Base-by-base conservation (phyloP, 2,329 filamentous ascomycete species). In the Ceratocystis variospora region DNA sequence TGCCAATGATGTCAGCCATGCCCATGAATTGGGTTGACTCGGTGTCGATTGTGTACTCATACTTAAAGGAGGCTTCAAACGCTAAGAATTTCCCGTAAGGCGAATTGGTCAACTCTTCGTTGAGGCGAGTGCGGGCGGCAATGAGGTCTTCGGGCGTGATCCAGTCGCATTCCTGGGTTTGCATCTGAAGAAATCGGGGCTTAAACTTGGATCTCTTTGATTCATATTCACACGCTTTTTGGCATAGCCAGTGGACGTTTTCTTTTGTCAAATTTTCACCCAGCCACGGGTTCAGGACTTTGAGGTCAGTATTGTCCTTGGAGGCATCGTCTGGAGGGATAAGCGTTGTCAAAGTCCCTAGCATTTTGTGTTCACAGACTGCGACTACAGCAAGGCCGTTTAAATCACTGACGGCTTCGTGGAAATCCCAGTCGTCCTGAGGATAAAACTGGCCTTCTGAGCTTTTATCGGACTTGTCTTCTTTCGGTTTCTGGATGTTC, bases 351-450 rank as follows among this genome's bases (percentile, higher is more conserved):
- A 72, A 61, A 1, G 70, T 71, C n/a, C 70, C 69, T 2, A 55
- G 44, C 33, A 67, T 28, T 6, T 59, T 53, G 50, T 71, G 68
- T 19, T 74, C 71, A 17, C 70, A 71, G 19, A 71, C 71, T 22
- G 72, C 70, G 5, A 70, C 70, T 31, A 74, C 31, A 12, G 68
- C 71, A 48, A 73, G 68, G 5, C 71, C 70, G 19, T 74, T 74
- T 8, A 74, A 67, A 46, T 74, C 72, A 44, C 71, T 71, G 19
- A 74, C 72, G 1, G 70, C 65, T 48, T 74, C 73, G 53, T 71
- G 62, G 22, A 70, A 67, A 1, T 55, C 55, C 41, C 37, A 63
- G 44, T 63, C 41, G 5, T 57, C 46, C n/a, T 68, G 66, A 5
- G 63, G 63, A 28, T 68, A 66, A n/a, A 68, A 66, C 5, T 50